Conservation (phyloP, 805 yeast species). For the Tetrapisispora arboricola region DNA sequence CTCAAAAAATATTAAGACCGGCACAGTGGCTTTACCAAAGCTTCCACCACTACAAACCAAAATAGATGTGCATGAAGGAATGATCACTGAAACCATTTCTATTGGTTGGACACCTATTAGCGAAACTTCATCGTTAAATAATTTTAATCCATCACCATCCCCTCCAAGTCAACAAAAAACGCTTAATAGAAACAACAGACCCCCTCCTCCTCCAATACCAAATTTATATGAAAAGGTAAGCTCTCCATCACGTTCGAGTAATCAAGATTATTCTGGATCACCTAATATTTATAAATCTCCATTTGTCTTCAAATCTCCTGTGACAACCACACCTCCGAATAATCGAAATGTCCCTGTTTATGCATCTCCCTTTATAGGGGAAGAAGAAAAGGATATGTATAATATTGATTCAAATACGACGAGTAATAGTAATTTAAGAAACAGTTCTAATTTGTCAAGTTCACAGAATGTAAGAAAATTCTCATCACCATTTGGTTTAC, state of each 20-base stretch:
- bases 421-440: background rate
- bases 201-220: constrained; percentile 19
- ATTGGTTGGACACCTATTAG: constrained; percentile 20
- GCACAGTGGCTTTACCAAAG: constrained; percentile 13
- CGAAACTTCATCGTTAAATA: background rate
- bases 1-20: no score
- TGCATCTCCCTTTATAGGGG: constrained; percentile 9
- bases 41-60: constrained; percentile 25
- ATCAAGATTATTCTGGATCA: background rate
- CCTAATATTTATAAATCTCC: constrained; percentile 9
- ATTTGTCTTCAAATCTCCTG: constrained; percentile 9
- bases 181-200: constrained; percentile 11
- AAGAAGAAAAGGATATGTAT: background rate
- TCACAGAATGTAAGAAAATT: background rate
- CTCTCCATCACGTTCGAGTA: constrained; percentile 5
- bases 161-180: background rate
- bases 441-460: background rate
- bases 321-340: background rate
- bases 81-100: constrained; percentile 7
- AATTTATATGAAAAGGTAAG: constrained; percentile 2
- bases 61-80: constrained; percentile 7
- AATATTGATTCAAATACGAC: background rate
- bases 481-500: background rate
- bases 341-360: background rate
- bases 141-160: background rate